Base-by-base conservation (phyloP, 176 grass and related monocot species). In the Areca catechu region DNA sequence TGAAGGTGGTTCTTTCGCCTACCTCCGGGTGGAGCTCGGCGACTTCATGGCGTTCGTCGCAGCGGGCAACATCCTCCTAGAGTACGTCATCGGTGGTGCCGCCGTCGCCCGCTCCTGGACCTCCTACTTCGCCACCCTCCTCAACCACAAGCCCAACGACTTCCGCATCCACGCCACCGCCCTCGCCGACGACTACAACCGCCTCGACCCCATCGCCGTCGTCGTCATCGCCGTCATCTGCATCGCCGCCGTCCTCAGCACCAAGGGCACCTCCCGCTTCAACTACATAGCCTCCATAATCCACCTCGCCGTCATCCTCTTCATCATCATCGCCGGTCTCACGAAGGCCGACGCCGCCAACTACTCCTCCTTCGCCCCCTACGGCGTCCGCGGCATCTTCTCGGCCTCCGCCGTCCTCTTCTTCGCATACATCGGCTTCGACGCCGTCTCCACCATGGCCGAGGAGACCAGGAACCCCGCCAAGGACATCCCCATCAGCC, bases 351-450 rank as follows among this genome's bases (percentile, higher is more conserved):
- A 71, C 3, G 1, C 24, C 20, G 9, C 69, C 60, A 89, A 95
- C 79, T 61, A 83, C 61, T 57, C 51, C 15, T 54, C 80, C 19
- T 95, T 95, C 72, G 47, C 66, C 16, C 90, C 79, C 5, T 75
- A 56, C 62, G 90, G 90, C n/a, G 49, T 18, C 0, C 76, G 77
- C 3, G 86, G 90, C 16, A 18, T 95, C 50, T 89, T 95, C 58
- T 28, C 63, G 4, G 76, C 86, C 0, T 89, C 90, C 0, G 90
- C 85, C 0, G 90, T 95, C 22, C 79, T 95, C 59, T 95, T 95
- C 79, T 95, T 95, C 34, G 86, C 90, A 1, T 95, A 95, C 69
- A 72, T 89, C 23, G 90, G 90, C 4, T 95, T 95, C 70, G 90
- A 95, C 62, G 90, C 90, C 24, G 90, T 95, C 14, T 73, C 61